Base-by-base conservation (phyloP, 345 rosid species). In the Ceriops decandra region DNA sequence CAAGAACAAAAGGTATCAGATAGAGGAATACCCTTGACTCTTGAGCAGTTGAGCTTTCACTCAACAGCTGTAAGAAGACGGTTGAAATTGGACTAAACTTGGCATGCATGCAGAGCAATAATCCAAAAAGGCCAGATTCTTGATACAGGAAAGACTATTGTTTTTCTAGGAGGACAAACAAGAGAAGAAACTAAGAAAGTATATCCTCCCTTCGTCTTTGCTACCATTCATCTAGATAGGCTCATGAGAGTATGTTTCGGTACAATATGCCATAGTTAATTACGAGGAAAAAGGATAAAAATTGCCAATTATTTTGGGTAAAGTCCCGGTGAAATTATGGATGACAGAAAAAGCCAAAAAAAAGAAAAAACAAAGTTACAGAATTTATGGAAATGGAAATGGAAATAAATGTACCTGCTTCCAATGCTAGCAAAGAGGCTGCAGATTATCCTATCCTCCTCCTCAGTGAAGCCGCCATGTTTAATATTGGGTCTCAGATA, bases 401-500 rank as follows among this genome's bases (percentile, higher is more conserved):
- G 28, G 19, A 24, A 38, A 68, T 61, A 32, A 52, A 20, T 31
- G 57, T 79, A 93, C 98, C 97, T 93, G 96, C 98, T 93, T 63
- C 98, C 97, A 76, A 93, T 90, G 87, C 73, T 87, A 69, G 90
- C 82, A 69, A 86, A 93, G 30, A 93, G 83, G 77, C 78, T 80
- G 81, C 86, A 88, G 59, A 93, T 93, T 27, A 93, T 68, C 68
- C 79, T 85, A 69, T 93, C 97, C 77, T 93, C 98, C 28, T 87
- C 92, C 53, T 81, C 95, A 72, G 96, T 82, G 80, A 92, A 92
- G 67, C 87, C 93, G 42, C 98, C 98, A 84, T 93, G 98, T 76
- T 88, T 93, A 62, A 93, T 86, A 72, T 93, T 86, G 7, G 98
- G 98, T 78, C 98, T 88, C 58, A 93, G 86, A 81, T 93, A 93